phyloP scores from a whole-genome alignment of 2,329 filamentous ascomycete genomes.

The Verruconis gallopava region DNA sequence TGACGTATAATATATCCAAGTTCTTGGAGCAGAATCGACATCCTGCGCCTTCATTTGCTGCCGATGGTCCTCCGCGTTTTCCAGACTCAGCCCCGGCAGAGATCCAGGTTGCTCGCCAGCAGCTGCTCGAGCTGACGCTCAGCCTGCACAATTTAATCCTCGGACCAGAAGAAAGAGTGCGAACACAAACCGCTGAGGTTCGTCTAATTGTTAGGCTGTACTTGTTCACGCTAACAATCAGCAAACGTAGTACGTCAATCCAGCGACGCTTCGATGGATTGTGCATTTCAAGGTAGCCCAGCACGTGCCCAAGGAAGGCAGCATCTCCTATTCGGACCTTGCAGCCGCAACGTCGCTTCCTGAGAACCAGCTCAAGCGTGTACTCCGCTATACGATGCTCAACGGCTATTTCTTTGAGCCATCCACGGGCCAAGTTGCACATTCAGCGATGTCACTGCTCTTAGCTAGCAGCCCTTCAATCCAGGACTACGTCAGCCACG shows the following conservation, averaged over 20 bases:
- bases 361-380: constrained; percentile 4
- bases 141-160: constrained; percentile 1
- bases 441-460: constrained; percentile 5
- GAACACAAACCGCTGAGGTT: background rate
- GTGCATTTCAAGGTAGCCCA: constrained; percentile 7
- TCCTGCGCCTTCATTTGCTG: background rate
- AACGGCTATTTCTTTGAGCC: constrained; percentile 10
- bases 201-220: too few species aligned
- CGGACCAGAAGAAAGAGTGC: background rate
- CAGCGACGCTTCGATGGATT: constrained; percentile 5
- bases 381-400: constrained; percentile 9
- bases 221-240: too few species aligned
- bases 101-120: background rate
- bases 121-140: background rate
- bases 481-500: background rate
- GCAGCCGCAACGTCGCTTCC: background rate
- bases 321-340: constrained; percentile 6
- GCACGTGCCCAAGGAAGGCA: background rate
- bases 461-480: background rate
- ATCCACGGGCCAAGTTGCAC: constrained; percentile 6
- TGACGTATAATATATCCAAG: background rate
- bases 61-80: background rate
- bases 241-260: background rate
- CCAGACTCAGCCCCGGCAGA: background rate
- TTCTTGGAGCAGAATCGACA: background rate